Conservation (phyloP, 2,329 filamentous ascomycete genomes). For the Fusarium nisikadoi region DNA sequence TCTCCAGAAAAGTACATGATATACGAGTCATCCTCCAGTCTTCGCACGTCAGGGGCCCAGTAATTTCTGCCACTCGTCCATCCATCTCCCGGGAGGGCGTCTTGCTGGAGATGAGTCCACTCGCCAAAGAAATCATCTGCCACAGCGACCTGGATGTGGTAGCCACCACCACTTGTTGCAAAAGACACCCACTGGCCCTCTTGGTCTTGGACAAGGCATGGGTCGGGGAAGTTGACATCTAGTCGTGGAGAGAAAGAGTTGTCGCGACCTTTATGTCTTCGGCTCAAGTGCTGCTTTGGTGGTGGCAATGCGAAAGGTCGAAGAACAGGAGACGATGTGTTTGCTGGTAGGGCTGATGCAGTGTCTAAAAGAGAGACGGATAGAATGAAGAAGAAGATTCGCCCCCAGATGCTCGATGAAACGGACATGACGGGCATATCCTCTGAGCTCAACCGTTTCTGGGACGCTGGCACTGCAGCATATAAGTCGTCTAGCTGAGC, state of each 20-base stretch:
- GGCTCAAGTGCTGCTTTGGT: slow-evolving; percentile 17
- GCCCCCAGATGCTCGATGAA: slow-evolving; percentile 13
- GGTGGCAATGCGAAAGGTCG: slow-evolving; percentile 3
- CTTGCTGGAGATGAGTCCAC: slow-evolving; percentile 60
- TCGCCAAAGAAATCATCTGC: slow-evolving; percentile 60
- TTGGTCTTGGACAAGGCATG: slow-evolving; percentile 59
- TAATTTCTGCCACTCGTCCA: slow-evolving; percentile 66
- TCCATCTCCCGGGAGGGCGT: slow-evolving; percentile 63
- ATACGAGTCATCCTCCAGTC: slow-evolving; percentile 61
- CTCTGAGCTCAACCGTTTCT: neutral
- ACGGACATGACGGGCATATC: slow-evolving; percentile 20
- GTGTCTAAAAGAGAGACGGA: slow-evolving; percentile 12
- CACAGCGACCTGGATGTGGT: slow-evolving; percentile 64
- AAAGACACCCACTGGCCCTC: slow-evolving; percentile 68
- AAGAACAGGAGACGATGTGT: neutral
- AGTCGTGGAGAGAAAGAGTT: slow-evolving; percentile 28
- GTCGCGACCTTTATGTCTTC: slow-evolving; percentile 18
- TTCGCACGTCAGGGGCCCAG: slow-evolving; percentile 71
- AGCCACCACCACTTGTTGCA: slow-evolving; percentile 61
- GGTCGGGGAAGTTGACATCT: slow-evolving; percentile 63
- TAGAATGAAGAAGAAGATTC: slow-evolving; percentile 1
- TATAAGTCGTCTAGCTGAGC: slow-evolving; percentile 31
- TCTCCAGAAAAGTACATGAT: slow-evolving; percentile 70
- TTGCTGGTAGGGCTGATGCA: slow-evolving; percentile 13
- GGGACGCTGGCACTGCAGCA: neutral